Base-by-base conservation (phyloP, 2,329 filamentous ascomycete species). In the Neofusicoccum parvum region DNA sequence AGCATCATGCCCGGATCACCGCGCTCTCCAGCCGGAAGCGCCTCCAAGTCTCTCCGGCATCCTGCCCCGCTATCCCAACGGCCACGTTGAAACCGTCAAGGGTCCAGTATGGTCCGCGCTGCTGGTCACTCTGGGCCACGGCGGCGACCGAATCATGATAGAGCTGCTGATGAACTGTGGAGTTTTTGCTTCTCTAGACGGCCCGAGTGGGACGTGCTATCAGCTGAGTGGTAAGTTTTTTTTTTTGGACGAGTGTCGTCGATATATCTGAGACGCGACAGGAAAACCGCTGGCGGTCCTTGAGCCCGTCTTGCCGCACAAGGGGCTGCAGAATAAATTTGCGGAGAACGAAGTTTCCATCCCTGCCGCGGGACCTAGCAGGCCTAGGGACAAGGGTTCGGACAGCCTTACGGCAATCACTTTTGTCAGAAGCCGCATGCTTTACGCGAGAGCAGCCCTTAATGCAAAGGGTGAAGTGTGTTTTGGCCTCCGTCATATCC, bases 341-440 rank as follows among this genome's bases (percentile, higher is more conserved):
- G 45, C 45, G 43, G 49, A 49, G 58, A 27, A 32, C 11, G 43
- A 50, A 48, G 45, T 17, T 51, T 49, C 48, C 12, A 53, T 34
- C 36, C 67, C 53, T 58, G 43, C 48, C 20, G 39, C 59, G 17
- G 69, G 72, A 46, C 51, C 68, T 11, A 69, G 68, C 60, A 70
- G 66, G 15, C 81, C 83, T 10, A 85, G 32, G 27, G 20, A 37
- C 37, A 51, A 54, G 50, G 62, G 17, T 37, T 23, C 45, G 12
- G 54, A 37, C 27, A 60, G 39, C 64, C 62, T 65, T 37, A 65
- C 62, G 23, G 46, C 54, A 37, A 92, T 98, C 65, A 80, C 82
- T 1, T 90, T 99, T 72, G 87, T 94, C 53, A 88, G 94, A 67
- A 92, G 87, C 72, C 88, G 92, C 20, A 96, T 97, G 82, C 83